These are phyloP conservation scores for Calonectria ilicicola DNA, from an alignment of 2,329 filamentous ascomycete species.

Conservation along the genomic window DNA sequence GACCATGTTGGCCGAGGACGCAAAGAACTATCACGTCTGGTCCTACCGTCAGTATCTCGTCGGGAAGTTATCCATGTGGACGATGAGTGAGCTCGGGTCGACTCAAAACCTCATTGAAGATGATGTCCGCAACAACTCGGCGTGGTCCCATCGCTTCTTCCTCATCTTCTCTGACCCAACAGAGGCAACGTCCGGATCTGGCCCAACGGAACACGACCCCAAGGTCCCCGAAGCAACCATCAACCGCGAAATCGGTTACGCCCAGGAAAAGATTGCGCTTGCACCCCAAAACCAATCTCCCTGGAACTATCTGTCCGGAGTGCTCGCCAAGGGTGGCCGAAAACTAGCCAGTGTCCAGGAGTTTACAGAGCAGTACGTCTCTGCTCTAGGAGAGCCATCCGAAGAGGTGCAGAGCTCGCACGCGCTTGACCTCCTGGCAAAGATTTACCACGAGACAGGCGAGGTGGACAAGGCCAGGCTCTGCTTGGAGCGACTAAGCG, in stretches of 20 bases:
- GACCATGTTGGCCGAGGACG: slow-evolving; percentile 84
- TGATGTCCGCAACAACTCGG: slow-evolving; percentile 95
- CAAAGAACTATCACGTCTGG: slow-evolving; percentile 99
- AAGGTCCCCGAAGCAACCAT: slow-evolving; percentile 72
- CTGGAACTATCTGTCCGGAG: slow-evolving; percentile 91
- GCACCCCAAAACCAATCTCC: slow-evolving; percentile 95
- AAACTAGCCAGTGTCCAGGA: slow-evolving; percentile 57
- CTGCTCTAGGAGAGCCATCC: slow-evolving; percentile 56
- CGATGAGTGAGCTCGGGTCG: slow-evolving; percentile 76
- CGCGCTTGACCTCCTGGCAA: slow-evolving; percentile 78
- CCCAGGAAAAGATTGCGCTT: slow-evolving; percentile 77
- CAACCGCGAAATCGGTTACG: slow-evolving; percentile 80
- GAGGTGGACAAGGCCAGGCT: slow-evolving; percentile 72
- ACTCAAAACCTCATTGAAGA: slow-evolving; percentile 79
- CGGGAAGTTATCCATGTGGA: slow-evolving; percentile 75
- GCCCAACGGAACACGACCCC: slow-evolving; percentile 65
- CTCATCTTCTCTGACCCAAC: slow-evolving; percentile 80
- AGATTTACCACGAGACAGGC: slow-evolving; percentile 71
- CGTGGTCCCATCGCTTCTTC: slow-evolving; percentile 98
- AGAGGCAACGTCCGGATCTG: slow-evolving; percentile 58
- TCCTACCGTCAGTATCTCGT: slow-evolving; percentile 85
- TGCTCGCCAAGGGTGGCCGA: slow-evolving; percentile 75
- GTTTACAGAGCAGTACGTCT: slow-evolving; percentile 66
- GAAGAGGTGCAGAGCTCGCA: slow-evolving; percentile 72
- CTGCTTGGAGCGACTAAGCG: slow-evolving; percentile 79